phyloP scores from a whole-genome alignment of 768 basidiomycete genomes.

The Lentinula detonsa region DNA sequence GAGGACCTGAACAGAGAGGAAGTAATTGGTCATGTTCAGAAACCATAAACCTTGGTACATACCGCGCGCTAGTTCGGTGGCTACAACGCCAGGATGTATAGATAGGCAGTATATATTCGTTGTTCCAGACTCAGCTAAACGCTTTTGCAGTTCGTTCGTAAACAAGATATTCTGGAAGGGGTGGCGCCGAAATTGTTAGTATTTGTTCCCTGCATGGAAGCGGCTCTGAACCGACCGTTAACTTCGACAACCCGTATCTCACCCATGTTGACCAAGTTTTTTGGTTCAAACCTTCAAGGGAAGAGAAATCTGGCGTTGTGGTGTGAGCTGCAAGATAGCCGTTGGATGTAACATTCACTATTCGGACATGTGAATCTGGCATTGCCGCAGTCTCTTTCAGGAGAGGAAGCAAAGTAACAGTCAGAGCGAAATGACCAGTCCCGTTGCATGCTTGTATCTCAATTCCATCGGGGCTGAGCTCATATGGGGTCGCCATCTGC shows the following conservation, averaged over 20 bases:
- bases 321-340: neutral
- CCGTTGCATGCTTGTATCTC: conserved; percentile 7
- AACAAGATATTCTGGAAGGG: conserved; percentile 7
- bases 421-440: conserved; percentile 6
- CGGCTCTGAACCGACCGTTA: neutral
- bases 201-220: no score
- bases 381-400: neutral
- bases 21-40: neutral
- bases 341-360: conserved; percentile 3
- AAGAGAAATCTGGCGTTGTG: conserved; percentile 2
- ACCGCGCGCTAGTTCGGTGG: neutral
- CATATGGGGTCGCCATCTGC: conserved; percentile 6
- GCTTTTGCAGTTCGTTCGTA: conserved; percentile 9
- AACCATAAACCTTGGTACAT: neutral
- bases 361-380: conserved; percentile 7
- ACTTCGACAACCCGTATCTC: conserved; percentile 7
- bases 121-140: neutral
- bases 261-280: neutral
- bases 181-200: neutral
- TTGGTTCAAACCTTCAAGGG: conserved; percentile 7
- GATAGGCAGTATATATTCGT: conserved; percentile 7
- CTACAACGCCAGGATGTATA: conserved; percentile 6
- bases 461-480: conserved; percentile 6
- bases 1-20: neutral
- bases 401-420: conserved; percentile 5